Conservation (phyloP, 495 filamentous ascomycete species). For the Aspergillus baeticus region DNA sequence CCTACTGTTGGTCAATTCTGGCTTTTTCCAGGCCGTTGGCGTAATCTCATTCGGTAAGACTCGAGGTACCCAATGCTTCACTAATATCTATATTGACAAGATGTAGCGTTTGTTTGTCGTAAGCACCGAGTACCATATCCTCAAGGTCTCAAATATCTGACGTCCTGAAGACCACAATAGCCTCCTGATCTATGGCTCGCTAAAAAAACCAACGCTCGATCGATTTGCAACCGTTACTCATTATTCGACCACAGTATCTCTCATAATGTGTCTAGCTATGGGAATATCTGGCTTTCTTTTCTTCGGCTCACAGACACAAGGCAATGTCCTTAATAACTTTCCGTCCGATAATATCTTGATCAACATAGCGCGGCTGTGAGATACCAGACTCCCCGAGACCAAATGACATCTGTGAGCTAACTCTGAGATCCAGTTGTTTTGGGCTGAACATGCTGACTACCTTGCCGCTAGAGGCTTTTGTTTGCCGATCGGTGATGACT, state of each 20-base stretch:
- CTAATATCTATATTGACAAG: conserved; percentile 29
- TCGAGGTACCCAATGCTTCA: neutral
- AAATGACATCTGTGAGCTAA: conserved; percentile 18
- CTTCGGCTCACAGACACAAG: conserved; percentile 86
- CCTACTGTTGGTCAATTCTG: conserved; percentile 70
- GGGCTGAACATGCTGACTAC: conserved; percentile 99
- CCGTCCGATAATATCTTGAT: conserved; percentile 84
- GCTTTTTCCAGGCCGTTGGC: conserved; percentile 92
- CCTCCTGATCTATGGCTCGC: conserved; percentile 93
- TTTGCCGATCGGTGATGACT: conserved; percentile 94
- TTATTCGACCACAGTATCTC: conserved; percentile 83
- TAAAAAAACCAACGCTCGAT: conserved; percentile 91
- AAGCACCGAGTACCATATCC: conserved; percentile 26
- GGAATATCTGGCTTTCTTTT: conserved; percentile 86
- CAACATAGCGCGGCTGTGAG: conserved; percentile 84
- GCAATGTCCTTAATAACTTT: conserved; percentile 98
- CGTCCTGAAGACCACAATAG: conserved; percentile 77
- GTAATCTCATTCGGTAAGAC: conserved; percentile 91
- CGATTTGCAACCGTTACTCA: conserved; percentile 91
- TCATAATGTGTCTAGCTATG: conserved; percentile 85
- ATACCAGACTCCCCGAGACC: neutral
- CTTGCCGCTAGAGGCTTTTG: conserved; percentile 91
- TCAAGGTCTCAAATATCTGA: conserved; percentile 13
- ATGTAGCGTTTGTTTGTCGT: conserved; percentile 81
- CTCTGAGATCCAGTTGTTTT: conserved; percentile 57